A percentile compares a stretch with the other conserved stretches of the same genome.
phyloP scores from a whole-genome alignment of 768 basidiomycete genomes.

The Kwoniella bestiolae region DNA sequence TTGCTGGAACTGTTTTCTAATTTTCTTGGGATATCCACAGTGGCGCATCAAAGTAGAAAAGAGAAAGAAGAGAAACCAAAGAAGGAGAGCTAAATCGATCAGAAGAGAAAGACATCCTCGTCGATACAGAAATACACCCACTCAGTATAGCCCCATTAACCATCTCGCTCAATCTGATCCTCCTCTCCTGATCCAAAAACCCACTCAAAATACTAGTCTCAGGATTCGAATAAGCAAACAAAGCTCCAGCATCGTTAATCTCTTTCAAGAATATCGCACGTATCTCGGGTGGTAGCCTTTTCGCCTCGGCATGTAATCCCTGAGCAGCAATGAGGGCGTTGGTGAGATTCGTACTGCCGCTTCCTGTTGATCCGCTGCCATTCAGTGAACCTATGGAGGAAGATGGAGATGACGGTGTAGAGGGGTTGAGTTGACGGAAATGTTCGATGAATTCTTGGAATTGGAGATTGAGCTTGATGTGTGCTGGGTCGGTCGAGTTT shows the following conservation, averaged over 20 bases:
- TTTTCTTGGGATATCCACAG: too few species aligned
- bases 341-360: conserved; percentile 29
- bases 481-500: conserved; percentile 69
- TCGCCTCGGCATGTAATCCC: conserved; percentile 70
- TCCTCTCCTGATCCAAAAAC: conserved; percentile 75
- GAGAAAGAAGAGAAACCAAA: background rate
- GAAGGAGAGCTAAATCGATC: background rate
- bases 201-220: conserved; percentile 74
- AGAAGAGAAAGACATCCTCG: background rate
- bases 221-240: conserved; percentile 82
- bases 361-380: conserved; percentile 3
- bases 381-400: conserved; percentile 62
- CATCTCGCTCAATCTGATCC: conserved; percentile 83
- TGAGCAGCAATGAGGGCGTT: conserved; percentile 59
- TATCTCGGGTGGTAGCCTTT: conserved; percentile 66
- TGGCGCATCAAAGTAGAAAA: too few species aligned
- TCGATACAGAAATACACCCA: conserved; percentile 60
- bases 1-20: too few species aligned
- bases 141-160: conserved; percentile 84
- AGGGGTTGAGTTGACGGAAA: conserved; percentile 63
- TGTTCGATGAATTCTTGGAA: conserved; percentile 87
- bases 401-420: conserved; percentile 75
- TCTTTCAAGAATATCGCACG: conserved; percentile 70
- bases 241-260: conserved; percentile 71
- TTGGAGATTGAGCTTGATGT: conserved; percentile 80